Evolutionary conservation across 2,329 filamentous ascomycete species (phyloP), one percentile per base, ranked within the genome.

Genomic region (Cryoendolithus antarcticus): DNA sequence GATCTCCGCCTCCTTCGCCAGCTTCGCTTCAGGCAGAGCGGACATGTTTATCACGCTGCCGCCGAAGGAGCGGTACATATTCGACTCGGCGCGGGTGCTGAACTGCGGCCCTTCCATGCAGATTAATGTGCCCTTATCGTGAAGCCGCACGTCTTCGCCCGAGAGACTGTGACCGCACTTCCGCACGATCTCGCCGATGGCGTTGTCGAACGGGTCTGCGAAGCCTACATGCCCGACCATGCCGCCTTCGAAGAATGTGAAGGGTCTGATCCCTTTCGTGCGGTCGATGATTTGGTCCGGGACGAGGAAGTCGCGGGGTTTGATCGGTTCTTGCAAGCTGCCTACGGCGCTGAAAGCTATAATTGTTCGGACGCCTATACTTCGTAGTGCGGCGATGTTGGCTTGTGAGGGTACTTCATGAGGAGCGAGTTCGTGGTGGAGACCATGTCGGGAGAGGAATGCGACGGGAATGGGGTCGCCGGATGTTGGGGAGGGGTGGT

Each of bases 21-120:
- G 78, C 71, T 98, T 98, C 36, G 89, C 83, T 67, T 98, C 91
- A 12, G 91, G 91, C 10, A 98, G 73, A 9, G 81, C 82, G 33
- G 85, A 93, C 91, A 98, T 98, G 74, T 96, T 96, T 71, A 98
- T 96, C 38, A 96, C 84, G 48, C 76, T 82, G 51, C 88, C 89
- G 53, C 89, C 89, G 84, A 86, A 95, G 44, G 77, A 72, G 51
- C 91, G 85, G 72, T 98, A 98, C 67, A 98, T 77, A 64, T 94
- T 79, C 42, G 83, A 91, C 67, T 98, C 91, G 42, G 91, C 89
- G 46, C 91, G 86, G 11, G 91, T 96, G 45, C 82, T 91, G 72
- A 98, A 98, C 55, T 94, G 86, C 12, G 91, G 91, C n/a, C 91
- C 91, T 73, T 98, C 91, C 82, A 98, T 98, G 67, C 88, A 94